Base-by-base conservation (phyloP, 2,329 filamentous ascomycete genomes). In the Ophiosphaerella herpotricha region DNA sequence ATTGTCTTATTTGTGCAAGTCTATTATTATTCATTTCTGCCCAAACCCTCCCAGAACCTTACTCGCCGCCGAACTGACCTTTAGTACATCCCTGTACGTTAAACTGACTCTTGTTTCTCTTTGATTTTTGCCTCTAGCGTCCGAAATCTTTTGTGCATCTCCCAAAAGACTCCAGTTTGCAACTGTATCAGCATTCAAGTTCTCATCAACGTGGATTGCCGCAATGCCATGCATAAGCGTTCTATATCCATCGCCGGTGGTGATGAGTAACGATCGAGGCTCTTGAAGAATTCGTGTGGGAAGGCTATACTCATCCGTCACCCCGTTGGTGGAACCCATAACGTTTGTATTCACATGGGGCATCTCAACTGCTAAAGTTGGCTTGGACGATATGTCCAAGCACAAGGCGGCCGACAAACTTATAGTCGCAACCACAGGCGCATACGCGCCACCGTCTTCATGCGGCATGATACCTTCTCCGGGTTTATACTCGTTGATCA, bases 391-490 rank as follows among this genome's bases (percentile, higher is more conserved):
- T 12, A 97, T 77, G 61, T 96, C 87, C 43, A 97, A 78, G 50
- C 93, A 90, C 7, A 96, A 78, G 40, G 84, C 84, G 8, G 85
- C 84, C 0, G 90, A 90, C 7, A 99, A 77, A 74, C 90, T 96
- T 55, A 97, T 87, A 1, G 94, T 97, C 57, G 91, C 94, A 11
- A 97, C 93, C 12, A 95, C 85, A 1, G 89, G 89, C 67, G 89
- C 83, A 70, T 99, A 99, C 8, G 93, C 90, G 7, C 83, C 77
- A 1, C 93, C 94, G 71, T 99, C 93, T 79, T 97, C 94, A 72
- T 97, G 93, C 39, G 92, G 87, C 90, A 97, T 96, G 59, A 97
- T 97, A n/a, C 93, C 93, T 55, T 96, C 84, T 2, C 90, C 90
- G 0, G 90, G 85, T 1, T 81, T 80, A 72, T 97, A 99, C 72